Percentiles rank a stretch among this genome's conserved stretches.
These are phyloP conservation scores for Neonectria magnoliae DNA, from an alignment of 2,329 filamentous ascomycete species.

Conservation along the genomic window DNA sequence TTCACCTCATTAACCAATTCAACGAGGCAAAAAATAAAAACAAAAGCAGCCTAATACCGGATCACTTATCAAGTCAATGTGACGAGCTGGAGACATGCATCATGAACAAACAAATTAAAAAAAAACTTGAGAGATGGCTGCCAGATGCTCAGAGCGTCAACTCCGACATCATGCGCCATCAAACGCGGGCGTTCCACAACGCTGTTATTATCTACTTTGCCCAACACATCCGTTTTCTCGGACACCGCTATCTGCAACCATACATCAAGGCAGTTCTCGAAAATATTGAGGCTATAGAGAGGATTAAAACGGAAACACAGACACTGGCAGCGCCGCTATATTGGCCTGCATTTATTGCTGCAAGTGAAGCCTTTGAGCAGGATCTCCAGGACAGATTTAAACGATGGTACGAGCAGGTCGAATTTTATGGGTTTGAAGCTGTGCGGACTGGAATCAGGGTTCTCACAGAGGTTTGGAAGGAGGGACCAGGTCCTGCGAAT, in stretches of 20 bases:
- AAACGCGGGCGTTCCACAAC: slow-evolving; percentile 37
- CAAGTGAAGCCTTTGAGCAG: slow-evolving; percentile 34
- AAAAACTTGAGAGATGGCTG: slow-evolving; percentile 10
- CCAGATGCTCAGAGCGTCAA: slow-evolving; percentile 8
- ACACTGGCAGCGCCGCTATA: slow-evolving; percentile 37
- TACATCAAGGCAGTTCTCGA: slow-evolving; percentile 32
- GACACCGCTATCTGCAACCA: slow-evolving; percentile 32
- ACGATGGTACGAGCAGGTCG: slow-evolving; percentile 36
- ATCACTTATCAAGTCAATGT: slow-evolving; percentile 13
- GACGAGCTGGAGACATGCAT: slow-evolving; percentile 25
- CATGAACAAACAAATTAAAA: slow-evolving; percentile 18
- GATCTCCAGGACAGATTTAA: slow-evolving; percentile 32
- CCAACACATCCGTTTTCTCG: slow-evolving; percentile 31
- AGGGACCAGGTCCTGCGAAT: slow-evolving; percentile 14
- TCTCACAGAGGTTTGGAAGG: slow-evolving; percentile 34
- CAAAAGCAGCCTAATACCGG: slow-evolving; percentile 1
- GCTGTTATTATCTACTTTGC: slow-evolving; percentile 43
- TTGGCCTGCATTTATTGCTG: slow-evolving; percentile 42
- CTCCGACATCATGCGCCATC: slow-evolving; percentile 23
- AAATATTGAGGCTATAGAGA: slow-evolving; percentile 35
- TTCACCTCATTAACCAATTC: slow-evolving; percentile 8
- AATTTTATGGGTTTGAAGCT: slow-evolving; percentile 37
- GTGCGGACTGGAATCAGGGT: slow-evolving; percentile 37
- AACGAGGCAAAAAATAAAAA: not conserved
- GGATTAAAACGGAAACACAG: slow-evolving; percentile 31